Percentiles rank a stretch among this genome's conserved stretches.
Conservation (phyloP, 306 rosid species). For the Medicago ruthenica region DNA sequence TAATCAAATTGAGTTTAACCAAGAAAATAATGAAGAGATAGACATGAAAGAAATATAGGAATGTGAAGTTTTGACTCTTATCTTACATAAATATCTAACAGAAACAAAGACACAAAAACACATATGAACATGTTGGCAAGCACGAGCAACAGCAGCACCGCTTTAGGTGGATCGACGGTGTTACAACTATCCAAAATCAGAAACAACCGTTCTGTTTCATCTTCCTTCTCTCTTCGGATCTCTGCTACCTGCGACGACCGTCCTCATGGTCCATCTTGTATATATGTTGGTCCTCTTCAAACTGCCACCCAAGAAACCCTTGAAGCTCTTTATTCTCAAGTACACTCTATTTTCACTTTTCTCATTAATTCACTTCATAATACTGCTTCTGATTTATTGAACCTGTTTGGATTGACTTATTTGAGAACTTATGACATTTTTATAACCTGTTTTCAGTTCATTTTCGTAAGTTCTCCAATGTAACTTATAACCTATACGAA, state of each 20-base stretch:
- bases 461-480: too few species aligned
- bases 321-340: conserved; percentile 87
- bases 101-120: background rate
- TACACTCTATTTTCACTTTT: conserved; percentile 17
- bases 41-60: background rate
- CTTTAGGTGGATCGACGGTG: conserved; percentile 14
- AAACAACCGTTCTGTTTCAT: conserved; percentile 21
- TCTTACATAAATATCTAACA: background rate
- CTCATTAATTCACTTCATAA: background rate
- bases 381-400: background rate
- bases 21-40: background rate
- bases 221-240: conserved; percentile 46
- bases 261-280: conserved; percentile 69
- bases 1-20: too few species aligned
- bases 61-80: background rate
- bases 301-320: conserved; percentile 88
- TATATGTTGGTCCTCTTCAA: conserved; percentile 84
- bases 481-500: too few species aligned
- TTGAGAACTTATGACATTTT: too few species aligned
- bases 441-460: too few species aligned
- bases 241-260: conserved; percentile 51
- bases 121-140: conserved; percentile 1
- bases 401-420: too few species aligned
- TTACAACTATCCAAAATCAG: conserved; percentile 22
- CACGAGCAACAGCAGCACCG: background rate